Conservation (phyloP, 441 rosid genomes). For the Manihot esculenta region DNA sequence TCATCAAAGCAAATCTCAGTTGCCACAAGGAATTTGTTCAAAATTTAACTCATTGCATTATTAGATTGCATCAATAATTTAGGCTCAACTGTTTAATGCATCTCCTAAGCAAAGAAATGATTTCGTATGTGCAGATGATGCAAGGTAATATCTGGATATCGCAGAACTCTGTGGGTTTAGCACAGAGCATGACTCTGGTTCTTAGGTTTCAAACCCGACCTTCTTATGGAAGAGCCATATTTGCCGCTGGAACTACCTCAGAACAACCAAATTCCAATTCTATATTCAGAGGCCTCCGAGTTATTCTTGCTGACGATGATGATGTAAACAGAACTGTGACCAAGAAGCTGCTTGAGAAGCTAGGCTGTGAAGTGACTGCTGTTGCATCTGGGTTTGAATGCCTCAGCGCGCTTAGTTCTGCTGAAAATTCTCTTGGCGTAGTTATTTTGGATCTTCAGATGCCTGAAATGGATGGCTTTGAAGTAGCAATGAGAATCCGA, state of each 20-base stretch:
- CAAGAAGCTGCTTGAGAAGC: slow-evolving; percentile 71
- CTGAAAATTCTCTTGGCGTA: slow-evolving; percentile 48
- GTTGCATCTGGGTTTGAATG: slow-evolving; percentile 83
- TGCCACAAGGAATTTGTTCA: too few relatives aligned
- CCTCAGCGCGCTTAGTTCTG: slow-evolving; percentile 49
- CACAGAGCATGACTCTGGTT: slow-evolving; percentile 65
- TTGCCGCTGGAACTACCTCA: slow-evolving; percentile 46
- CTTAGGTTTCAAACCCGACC: slow-evolving; percentile 60
- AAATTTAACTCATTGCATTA: not conserved
- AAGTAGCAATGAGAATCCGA: slow-evolving; percentile 74
- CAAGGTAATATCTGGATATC: slow-evolving; percentile 69
- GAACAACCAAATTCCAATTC: slow-evolving; percentile 58
- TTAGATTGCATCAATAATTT: not conserved
- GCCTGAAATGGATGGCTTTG: slow-evolving; percentile 84
- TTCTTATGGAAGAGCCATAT: slow-evolving; percentile 37
- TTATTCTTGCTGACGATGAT: slow-evolving; percentile 70
- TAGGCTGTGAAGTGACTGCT: slow-evolving; percentile 77
- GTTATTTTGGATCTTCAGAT: slow-evolving; percentile 81
- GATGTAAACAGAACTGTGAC: slow-evolving; percentile 74
- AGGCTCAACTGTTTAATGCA: not conserved
- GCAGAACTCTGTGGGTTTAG: slow-evolving; percentile 49
- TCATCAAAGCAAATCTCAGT: not conserved
- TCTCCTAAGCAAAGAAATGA: not conserved
- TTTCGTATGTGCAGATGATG: slow-evolving; percentile 60
- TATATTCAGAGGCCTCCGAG: slow-evolving; percentile 61